These are phyloP conservation scores for Fusarium irregulare DNA, from an alignment of 2,329 filamentous ascomycete genomes.

Conservation along the genomic window DNA sequence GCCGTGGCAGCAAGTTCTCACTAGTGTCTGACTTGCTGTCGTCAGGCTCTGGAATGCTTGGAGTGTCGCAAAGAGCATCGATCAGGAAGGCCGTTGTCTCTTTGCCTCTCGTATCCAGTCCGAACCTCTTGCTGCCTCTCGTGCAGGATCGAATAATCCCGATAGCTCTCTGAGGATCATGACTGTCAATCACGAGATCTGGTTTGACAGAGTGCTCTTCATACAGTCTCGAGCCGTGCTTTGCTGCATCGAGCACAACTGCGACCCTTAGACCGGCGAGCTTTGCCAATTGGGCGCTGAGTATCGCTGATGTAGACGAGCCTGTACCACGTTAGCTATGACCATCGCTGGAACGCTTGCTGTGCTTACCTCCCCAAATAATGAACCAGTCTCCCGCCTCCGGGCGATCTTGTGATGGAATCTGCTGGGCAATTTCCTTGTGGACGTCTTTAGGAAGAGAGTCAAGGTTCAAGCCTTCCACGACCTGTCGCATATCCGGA, in stretches of 20 bases:
- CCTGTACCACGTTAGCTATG: neutral
- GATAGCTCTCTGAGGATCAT: constrained; percentile 73
- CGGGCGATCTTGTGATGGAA: neutral
- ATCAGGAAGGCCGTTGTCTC: constrained; percentile 71
- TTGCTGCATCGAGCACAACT: constrained; percentile 73
- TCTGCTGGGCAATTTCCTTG: neutral
- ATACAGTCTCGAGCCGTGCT: constrained; percentile 70
- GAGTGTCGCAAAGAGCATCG: constrained; percentile 17
- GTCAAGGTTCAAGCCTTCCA: neutral
- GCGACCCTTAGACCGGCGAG: constrained; percentile 73
- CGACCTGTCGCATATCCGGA: constrained; percentile 62
- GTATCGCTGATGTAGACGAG: constrained; percentile 76
- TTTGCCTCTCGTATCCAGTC: constrained; percentile 73
- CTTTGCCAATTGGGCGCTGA: constrained; percentile 75
- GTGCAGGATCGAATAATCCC: constrained; percentile 72
- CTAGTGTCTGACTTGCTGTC: constrained; percentile 51
- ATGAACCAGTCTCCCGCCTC: constrained; percentile 73
- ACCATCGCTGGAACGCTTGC: neutral
- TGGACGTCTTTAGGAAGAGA: constrained; percentile 68
- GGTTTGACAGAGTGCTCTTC: constrained; percentile 58
- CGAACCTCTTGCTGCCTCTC: constrained; percentile 69
- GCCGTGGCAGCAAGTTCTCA: constrained; percentile 32
- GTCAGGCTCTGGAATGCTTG: constrained; percentile 52
- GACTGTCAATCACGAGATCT: constrained; percentile 76
- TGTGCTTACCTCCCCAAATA: constrained; percentile 73